A percentile compares a stretch with the other conserved stretches of the same genome.
Conservation (phyloP, 768 basidiomycete genomes). For the Fistulinella prunicolor region DNA sequence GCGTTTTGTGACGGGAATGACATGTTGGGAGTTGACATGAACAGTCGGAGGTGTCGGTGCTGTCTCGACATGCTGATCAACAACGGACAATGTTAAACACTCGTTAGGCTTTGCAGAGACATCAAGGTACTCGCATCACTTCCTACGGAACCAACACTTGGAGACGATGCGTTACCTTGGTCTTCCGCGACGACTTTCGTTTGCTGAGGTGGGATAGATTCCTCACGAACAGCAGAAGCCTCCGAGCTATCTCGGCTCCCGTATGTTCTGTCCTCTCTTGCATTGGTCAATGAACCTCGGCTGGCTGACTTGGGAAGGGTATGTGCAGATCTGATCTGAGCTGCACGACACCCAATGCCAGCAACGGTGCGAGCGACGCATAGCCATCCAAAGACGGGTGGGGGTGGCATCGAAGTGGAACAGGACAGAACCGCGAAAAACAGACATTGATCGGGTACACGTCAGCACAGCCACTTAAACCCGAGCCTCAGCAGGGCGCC, state of each 20-base stretch:
- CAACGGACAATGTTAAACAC: not conserved
- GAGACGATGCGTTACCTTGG: not conserved
- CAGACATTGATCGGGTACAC: no score
- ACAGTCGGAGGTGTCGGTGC: not conserved
- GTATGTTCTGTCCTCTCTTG: not conserved
- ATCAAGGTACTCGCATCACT: slow-evolving; percentile 7
- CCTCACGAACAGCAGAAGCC: not conserved
- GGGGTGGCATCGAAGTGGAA: slow-evolving; percentile 53
- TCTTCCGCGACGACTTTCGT: no score
- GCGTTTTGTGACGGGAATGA: slow-evolving; percentile 22
- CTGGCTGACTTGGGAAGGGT: slow-evolving; percentile 2
- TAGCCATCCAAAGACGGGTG: slow-evolving; percentile 68
- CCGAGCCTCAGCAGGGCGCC: not conserved
- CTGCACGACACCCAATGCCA: slow-evolving; percentile 63
- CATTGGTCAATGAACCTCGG: not conserved
- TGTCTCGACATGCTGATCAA: slow-evolving; percentile 4
- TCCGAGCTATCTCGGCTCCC: not conserved
- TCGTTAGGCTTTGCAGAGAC: not conserved
- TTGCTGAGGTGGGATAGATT: not conserved
- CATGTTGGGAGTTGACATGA: not conserved
- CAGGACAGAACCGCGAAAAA: not conserved
- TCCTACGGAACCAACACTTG: not conserved
- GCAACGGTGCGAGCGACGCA: slow-evolving; percentile 60
- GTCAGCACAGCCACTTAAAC: slow-evolving; percentile 18
- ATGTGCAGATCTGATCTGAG: slow-evolving; percentile 52